phyloP scores from a whole-genome alignment of 2,329 filamentous ascomycete species.

The Lizonia empirigonia region DNA sequence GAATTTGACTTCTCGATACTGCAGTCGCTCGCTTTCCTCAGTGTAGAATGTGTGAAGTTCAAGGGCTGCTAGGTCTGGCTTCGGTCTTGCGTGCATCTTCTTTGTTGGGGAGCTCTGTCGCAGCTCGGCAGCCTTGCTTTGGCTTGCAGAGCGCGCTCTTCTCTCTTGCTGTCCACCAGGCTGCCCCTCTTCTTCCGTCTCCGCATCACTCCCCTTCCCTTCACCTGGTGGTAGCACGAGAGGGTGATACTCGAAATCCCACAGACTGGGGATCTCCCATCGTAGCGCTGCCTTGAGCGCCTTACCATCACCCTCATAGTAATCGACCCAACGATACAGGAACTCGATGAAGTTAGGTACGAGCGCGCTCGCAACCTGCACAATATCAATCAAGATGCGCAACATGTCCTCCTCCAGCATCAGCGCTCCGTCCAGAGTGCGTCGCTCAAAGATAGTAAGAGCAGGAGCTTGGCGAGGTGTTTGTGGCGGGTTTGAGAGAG shows the following conservation, averaged over 20 bases:
- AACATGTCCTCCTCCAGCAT: constrained; percentile 37
- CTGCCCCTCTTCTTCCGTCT: not conserved
- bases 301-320: constrained; percentile 38
- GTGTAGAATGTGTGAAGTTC: constrained; percentile 24
- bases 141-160: not conserved
- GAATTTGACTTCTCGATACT: constrained; percentile 42
- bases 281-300: constrained; percentile 41
- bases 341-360: constrained; percentile 46
- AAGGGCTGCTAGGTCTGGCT: constrained; percentile 31
- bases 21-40: constrained; percentile 38
- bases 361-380: constrained; percentile 32
- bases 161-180: not conserved
- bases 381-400: constrained; percentile 40
- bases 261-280: constrained; percentile 43
- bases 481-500: not conserved
- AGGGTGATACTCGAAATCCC: constrained; percentile 44
- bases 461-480: constrained; percentile 14
- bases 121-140: constrained; percentile 14
- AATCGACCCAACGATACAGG: constrained; percentile 43
- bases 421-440: constrained; percentile 30
- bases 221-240: constrained; percentile 21
- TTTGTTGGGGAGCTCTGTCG: constrained; percentile 26
- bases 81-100: constrained; percentile 24
- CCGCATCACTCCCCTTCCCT: not conserved
- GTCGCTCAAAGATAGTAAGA: constrained; percentile 25